A percentile compares a stretch with the other conserved stretches of the same genome.
These are phyloP conservation scores for Aechmea fasciata DNA, from an alignment of 176 grass and related monocot genomes.

Conservation along the genomic window DNA sequence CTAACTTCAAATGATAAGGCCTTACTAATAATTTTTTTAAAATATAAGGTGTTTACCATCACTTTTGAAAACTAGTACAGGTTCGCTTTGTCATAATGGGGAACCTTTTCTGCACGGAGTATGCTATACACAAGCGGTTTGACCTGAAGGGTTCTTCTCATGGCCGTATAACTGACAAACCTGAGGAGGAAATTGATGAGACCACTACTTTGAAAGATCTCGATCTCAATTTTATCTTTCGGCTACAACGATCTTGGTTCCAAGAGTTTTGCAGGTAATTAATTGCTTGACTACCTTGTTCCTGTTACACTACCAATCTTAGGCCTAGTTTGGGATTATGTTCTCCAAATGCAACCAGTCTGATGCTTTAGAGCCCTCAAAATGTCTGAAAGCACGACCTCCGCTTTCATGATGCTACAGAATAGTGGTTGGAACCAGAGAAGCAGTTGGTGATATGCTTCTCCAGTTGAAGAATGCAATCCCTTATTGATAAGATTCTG, in stretches of 20 bases:
- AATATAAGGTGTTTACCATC: conserved; percentile 1
- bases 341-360: too few species aligned
- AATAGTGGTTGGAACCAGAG: too few species aligned
- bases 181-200: conserved; percentile 89
- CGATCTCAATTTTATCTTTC: conserved; percentile 90
- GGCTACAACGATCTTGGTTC: conserved; percentile 62
- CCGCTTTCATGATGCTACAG: too few species aligned
- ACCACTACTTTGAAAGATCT: conserved; percentile 95
- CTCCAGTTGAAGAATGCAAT: too few species aligned
- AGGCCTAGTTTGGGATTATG: too few species aligned
- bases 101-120: conserved; percentile 92
- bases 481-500: too few species aligned
- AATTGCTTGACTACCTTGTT: not conserved
- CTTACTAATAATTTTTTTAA: not conserved
- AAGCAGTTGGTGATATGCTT: too few species aligned
- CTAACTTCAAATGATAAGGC: not conserved
- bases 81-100: conserved; percentile 95
- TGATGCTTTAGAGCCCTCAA: too few species aligned
- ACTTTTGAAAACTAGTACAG: conserved; percentile 26
- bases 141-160: conserved; percentile 97
- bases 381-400: too few species aligned
- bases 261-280: conserved; percentile 67
- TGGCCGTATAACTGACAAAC: conserved; percentile 76
- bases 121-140: conserved; percentile 83
- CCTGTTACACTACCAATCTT: too few species aligned